phyloP scores from a whole-genome alignment of 108 stramenopile species.

The Seminavis robusta region DNA sequence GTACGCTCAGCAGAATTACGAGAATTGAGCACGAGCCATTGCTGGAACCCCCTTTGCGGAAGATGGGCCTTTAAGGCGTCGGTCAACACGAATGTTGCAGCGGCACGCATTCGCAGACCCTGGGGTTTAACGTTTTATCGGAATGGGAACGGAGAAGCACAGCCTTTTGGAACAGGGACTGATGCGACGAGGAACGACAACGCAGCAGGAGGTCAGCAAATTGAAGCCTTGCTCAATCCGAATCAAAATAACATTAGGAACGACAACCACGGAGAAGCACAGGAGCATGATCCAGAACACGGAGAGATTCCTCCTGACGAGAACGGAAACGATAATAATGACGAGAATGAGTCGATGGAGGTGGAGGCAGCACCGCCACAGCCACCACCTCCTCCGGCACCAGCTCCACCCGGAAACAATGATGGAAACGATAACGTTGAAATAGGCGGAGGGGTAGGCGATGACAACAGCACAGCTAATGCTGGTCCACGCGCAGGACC shows the following conservation, averaged over 20 bases:
- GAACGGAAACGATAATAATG: neutral
- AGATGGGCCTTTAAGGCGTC: conserved; percentile 80
- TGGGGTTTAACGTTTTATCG: conserved; percentile 2
- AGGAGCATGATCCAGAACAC: conserved; percentile 5
- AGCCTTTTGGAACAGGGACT: neutral
- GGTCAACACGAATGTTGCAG: neutral
- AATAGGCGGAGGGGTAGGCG: no score
- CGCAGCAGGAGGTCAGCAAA: neutral
- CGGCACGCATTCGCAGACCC: conserved; percentile 26
- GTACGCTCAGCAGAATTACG: conserved; percentile 48
- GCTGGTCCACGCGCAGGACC: no score
- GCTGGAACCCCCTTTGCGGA: conserved; percentile 88
- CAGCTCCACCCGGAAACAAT: no score
- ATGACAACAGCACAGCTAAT: no score
- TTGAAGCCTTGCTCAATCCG: neutral
- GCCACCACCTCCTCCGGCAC: no score
- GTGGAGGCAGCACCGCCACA: neutral
- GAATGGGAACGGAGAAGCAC: conserved; percentile 5
- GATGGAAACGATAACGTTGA: no score
- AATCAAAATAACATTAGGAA: neutral
- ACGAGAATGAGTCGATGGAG: neutral
- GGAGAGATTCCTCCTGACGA: conserved; percentile 10
- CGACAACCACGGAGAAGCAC: neutral
- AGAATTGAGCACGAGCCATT: conserved; percentile 72
- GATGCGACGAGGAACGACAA: neutral